Base-by-base conservation (phyloP, 768 basidiomycete genomes). In the Podaxis carcinomalis region DNA sequence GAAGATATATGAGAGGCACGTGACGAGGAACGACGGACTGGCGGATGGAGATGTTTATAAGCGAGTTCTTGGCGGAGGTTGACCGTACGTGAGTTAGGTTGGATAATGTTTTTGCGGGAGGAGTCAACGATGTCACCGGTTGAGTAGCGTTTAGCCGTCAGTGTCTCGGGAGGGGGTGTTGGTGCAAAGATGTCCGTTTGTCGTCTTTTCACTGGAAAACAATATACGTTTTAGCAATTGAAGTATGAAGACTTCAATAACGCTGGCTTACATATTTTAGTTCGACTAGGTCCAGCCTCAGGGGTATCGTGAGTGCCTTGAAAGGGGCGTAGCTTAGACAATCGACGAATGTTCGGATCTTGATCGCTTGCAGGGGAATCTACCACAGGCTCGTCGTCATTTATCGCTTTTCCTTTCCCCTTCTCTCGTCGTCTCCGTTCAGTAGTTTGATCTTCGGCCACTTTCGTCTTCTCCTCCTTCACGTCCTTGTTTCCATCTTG, bases 41-140 rank as follows among this genome's bases (percentile, higher is more conserved):
- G 61, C 35, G 11, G 61, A 39, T 16, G 61, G 21, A 28, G 64
- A 51, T 39, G 52, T 55, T 6, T 61, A 54, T 35, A 59, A 53
- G 35, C 36, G 42, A 61, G 28, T 3, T 61, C 53, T 49, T 55
- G 59, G 19, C 59, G 59, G 13, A 61, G 32, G 25, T 61, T 49
- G 46, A 61, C 28, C 1, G 46, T 39, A 37, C 59, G 59, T 6
- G 52, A 37, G 21, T 27, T 49, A 13, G 53, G 27, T 9, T 21
- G 28, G 13, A 21, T 25, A 13, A 7, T 14, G 2, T 9, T 21
- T 13, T 23, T 35, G 16, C 2, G 27, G 28, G 23, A 49, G 10
- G 36, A 11, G 11, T 47, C 28, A 39, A 11, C 14, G 7, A 54
- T 49, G 46, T 25, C 32, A 16, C 59, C 59, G 10, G 53, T 54